phyloP scores from a whole-genome alignment of 768 basidiomycete species.

The Suillus luteus region DNA sequence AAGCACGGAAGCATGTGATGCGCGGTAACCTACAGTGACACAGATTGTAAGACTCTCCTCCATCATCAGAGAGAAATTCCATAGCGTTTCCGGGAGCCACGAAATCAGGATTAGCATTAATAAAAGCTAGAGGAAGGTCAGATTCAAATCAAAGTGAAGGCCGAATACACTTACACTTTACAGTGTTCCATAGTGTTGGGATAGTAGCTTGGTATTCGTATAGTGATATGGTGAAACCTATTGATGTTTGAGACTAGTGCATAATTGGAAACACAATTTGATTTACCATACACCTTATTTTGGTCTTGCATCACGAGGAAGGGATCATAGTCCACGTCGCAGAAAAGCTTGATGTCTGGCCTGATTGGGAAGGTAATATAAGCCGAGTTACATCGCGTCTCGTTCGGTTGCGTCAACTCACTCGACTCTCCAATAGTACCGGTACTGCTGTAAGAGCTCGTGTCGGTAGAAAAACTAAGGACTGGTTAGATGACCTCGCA shows the following conservation, averaged over 20 bases:
- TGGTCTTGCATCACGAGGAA: conserved; percentile 80
- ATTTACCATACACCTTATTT: conserved; percentile 78
- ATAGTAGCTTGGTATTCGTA: conserved; percentile 82
- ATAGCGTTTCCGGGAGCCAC: conserved; percentile 67
- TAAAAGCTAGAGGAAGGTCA: conserved; percentile 56
- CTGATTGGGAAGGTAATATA: conserved; percentile 35
- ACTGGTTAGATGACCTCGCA: conserved; percentile 7
- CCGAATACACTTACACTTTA: conserved; percentile 52
- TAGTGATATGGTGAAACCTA: conserved; percentile 79
- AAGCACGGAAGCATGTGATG: not conserved
- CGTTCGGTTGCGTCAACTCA: conserved; percentile 38
- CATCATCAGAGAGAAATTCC: conserved; percentile 70
- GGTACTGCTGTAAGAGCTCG: conserved; percentile 70
- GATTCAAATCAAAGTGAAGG: conserved; percentile 1
- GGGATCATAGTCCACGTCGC: conserved; percentile 77
- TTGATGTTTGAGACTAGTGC: conserved; percentile 21
- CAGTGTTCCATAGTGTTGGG: conserved; percentile 73
- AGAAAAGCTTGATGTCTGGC: conserved; percentile 80
- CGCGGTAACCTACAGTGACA: conserved; percentile 64
- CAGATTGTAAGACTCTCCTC: conserved; percentile 70
- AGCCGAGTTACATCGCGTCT: conserved; percentile 2
- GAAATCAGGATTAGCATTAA: conserved; percentile 59
- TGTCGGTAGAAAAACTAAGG: conserved; percentile 82
- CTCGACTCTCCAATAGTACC: conserved; percentile 93
- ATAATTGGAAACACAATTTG: conserved; percentile 8